Base-by-base conservation (phyloP, 257 asterid species). In the Rehmannia glutinosa region DNA sequence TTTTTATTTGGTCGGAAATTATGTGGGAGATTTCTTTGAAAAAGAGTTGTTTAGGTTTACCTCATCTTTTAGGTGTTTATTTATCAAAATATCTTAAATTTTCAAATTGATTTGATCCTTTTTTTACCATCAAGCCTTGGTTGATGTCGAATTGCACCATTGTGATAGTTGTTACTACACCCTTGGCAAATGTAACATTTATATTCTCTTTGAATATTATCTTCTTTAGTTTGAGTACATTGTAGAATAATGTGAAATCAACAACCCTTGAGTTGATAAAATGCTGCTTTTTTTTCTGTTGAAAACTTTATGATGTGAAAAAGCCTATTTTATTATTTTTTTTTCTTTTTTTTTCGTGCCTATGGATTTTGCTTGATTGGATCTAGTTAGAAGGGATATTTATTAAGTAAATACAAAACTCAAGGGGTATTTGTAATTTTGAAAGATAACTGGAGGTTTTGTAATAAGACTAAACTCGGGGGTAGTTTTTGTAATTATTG, bases 41-140 rank as follows among this genome's bases (percentile, higher is more conserved):
- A 50, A 38, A 35, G 36, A 64, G 35, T 53, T 66, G 45, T 46
- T 75, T 71, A 66, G 76, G 28, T 64, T 78, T 71, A 23, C 53
- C 43, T 10, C 36, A 20, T 28, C 23, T 43, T 27, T 65, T 43
- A 65, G 30, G 57, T 75, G 73, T 58, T 79, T 57, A 69, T 66
- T 68, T 60, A 28, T 46, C 52, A 41, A 30, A 36, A 43, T 33
- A 1, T 53, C 38, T 69, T 52, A 11, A 6, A 56, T 70, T 27
- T 47, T 33, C 57, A 6, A 53, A 53, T 62, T 55, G 21, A 55
- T 62, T 69, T 63, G 36, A 49, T 64, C 65, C 28, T 8, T 36
- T 43, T 38, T 38, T 16, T 57, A 49, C 42, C 17, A 38, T 45
- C 24, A 1, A 11, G 41, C 8, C 11, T 33, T 28, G 8, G 27